Percentiles rank a stretch among this genome's conserved stretches.
These are phyloP conservation scores for Amanita polypyramis DNA, from an alignment of 768 basidiomycete species.

Conservation along the genomic window DNA sequence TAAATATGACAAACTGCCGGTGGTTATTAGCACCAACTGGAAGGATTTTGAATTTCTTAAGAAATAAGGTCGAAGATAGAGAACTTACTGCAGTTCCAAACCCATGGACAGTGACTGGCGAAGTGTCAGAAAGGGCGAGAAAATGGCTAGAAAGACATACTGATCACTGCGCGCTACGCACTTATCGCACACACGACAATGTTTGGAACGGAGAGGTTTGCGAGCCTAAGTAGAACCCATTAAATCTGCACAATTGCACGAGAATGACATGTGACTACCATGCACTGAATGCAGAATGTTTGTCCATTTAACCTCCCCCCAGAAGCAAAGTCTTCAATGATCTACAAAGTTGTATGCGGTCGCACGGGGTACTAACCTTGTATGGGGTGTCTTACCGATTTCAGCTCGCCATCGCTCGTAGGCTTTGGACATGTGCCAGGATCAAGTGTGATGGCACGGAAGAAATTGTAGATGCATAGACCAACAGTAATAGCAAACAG, in stretches of 20 bases:
- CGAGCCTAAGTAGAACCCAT: slow-evolving; percentile 42
- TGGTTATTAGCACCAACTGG: slow-evolving; percentile 89
- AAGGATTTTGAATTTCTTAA: neutral
- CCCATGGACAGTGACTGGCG: slow-evolving; percentile 92
- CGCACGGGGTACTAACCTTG: neutral
- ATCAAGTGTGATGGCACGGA: slow-evolving; percentile 80
- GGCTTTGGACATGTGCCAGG: slow-evolving; percentile 83
- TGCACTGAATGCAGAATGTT: slow-evolving; percentile 93
- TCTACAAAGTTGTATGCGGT: slow-evolving; percentile 21
- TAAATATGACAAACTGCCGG: slow-evolving; percentile 92
- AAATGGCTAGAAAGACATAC: slow-evolving; percentile 34
- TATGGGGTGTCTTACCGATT: slow-evolving; percentile 46
- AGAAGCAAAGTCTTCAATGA: slow-evolving; percentile 85
- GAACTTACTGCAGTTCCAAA: slow-evolving; percentile 90
- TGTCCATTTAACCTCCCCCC: slow-evolving; percentile 88
- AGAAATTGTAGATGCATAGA: slow-evolving; percentile 82
- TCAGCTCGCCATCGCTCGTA: slow-evolving; percentile 74
- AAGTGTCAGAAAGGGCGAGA: slow-evolving; percentile 4
- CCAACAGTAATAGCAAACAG: slow-evolving; percentile 59
- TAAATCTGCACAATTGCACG: neutral
- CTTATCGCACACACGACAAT: slow-evolving; percentile 85
- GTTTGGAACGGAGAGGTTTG: slow-evolving; percentile 89
- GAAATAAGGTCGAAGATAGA: slow-evolving; percentile 2
- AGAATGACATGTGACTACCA: slow-evolving; percentile 43
- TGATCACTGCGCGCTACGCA: slow-evolving; percentile 91